Base-by-base conservation (phyloP, 2,329 filamentous ascomycete species). In the Pyrenochaeta sp. region DNA sequence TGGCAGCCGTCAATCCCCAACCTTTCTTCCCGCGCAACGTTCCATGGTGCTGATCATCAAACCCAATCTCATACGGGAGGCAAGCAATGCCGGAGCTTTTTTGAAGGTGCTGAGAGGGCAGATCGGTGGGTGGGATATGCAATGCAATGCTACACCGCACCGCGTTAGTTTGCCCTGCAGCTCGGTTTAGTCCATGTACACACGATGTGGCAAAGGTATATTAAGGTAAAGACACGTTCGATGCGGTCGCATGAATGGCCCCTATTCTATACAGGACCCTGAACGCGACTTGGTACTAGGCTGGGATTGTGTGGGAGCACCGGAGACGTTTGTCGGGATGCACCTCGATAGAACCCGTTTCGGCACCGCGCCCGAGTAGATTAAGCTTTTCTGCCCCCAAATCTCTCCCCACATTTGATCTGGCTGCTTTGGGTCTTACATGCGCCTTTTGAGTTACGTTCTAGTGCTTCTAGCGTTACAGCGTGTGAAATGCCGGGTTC, bases 301-400 rank as follows among this genome's bases (percentile, higher is more conserved):
- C n/a, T 19, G 8, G 27, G 19, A 47, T 12, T 7, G 19, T 4
- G 9, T 10, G 28, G 28, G 5, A 27, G 7, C 25, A 10, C 5
- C 30, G 40, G 9, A 25, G 25, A 34, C 43, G 13, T 10, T 32
- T 19, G 36, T 50, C 40, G 4, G 6, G 5, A 34, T 39, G 19
- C 40, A 50, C 39, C 22, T 32, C 24, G 27, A 27, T 39, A 42
- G 39, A 42, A 22, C 12, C n/a, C 39, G 54, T 46, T 50, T 28
- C 47, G 42, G 43, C 28, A 57, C 58, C 42, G 53, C 39, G 56
- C 54, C 52, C 46, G n/a, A 30, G 51, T 40, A 52, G 30, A 52
- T 44, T 58, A 59, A 62, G 56, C 63, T 54, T 62, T 59, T 49
- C 54, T 53, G 63, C 59, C 63, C 62, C 65, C 63, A 61, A 64